phyloP scores from a whole-genome alignment of 129 eudicot genomes.

The Helianthus tuberosus region DNA sequence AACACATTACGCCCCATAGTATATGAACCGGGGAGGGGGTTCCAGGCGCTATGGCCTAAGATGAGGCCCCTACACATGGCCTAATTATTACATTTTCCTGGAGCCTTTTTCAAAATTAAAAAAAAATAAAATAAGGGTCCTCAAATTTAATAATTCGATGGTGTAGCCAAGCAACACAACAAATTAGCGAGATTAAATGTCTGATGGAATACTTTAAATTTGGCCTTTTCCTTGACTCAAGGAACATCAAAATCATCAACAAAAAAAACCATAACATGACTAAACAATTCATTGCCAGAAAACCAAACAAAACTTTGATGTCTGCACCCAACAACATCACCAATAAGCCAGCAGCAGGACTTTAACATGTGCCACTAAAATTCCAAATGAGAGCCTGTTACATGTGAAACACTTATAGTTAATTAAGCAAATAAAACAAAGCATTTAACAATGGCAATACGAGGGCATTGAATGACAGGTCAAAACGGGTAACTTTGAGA shows the following conservation, averaged over 20 bases:
- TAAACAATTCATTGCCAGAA: not conserved
- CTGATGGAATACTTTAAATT: not conserved
- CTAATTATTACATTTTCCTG: no score
- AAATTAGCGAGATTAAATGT: not conserved
- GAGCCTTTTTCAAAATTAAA: no score
- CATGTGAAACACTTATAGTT: not conserved
- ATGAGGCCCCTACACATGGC: no score
- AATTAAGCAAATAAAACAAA: not conserved
- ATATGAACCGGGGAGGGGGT: no score
- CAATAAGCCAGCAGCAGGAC: not conserved
- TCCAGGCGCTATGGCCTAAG: no score
- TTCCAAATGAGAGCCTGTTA: constrained; percentile 9
- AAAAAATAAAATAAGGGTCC: no score
- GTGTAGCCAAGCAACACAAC: not conserved
- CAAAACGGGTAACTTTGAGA: not conserved
- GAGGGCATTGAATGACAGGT: not conserved
- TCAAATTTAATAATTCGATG: no score
- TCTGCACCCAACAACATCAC: not conserved
- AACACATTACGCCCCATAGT: no score
- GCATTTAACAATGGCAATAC: not conserved
- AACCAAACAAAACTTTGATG: constrained; percentile 14
- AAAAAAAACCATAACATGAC: not conserved
- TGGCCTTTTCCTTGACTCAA: not conserved
- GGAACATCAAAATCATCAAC: not conserved
- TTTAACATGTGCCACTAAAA: not conserved